Base-by-base conservation (phyloP, 1,284 basidiomycete genomes). In the Ceratobasidium sp. region DNA sequence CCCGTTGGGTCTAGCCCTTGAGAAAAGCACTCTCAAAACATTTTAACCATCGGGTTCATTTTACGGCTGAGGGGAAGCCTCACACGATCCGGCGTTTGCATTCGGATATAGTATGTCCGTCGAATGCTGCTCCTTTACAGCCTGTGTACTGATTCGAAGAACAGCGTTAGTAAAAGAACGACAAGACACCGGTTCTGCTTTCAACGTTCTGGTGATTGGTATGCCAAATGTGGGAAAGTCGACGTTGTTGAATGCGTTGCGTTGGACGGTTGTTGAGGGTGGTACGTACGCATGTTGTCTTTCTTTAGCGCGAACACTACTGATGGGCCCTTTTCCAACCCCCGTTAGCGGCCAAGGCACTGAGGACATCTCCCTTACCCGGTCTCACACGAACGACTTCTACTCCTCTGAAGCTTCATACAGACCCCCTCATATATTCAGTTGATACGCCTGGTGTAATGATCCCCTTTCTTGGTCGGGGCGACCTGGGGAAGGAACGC, bases 171-270 rank as follows among this genome's bases (percentile, higher is more conserved):
- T 92, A 43, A 88, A 87, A 77, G 83, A 84, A 50, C 86, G 90
- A 78, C 87, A 87, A 66, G 87, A 90, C 74, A 76, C 76, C 5
- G 83, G 88, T 55, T 87, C 89, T 73, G 91, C 94, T 79, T 83
- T 94, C 75, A 95, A 95, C 78, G 89, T 98, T 8, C 86, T 98
- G 5, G 94, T 98, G 28, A 90, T 96, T 66, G 97, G 97, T 28
- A 99, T 99, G 97, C 97, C 97, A 4, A 99, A 99, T 80, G 96
- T 98, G 50, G 98, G 98, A 59, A 99, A 99, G 83, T 98, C 95
- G 32, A 96, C 94, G 2, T 82, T 99, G 63, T 83, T 99, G 16
- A 99, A 99, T 79, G 90, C 93, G 0, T 85, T 99, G n/a, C 87
- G 98, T 50, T 90, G 91, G 78, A 91, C 91, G 75, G 97, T 96